Evolutionary conservation across 306 rosid species (phyloP), one percentile per base, ranked within the genome.

Genomic region (Fagus crenata): DNA sequence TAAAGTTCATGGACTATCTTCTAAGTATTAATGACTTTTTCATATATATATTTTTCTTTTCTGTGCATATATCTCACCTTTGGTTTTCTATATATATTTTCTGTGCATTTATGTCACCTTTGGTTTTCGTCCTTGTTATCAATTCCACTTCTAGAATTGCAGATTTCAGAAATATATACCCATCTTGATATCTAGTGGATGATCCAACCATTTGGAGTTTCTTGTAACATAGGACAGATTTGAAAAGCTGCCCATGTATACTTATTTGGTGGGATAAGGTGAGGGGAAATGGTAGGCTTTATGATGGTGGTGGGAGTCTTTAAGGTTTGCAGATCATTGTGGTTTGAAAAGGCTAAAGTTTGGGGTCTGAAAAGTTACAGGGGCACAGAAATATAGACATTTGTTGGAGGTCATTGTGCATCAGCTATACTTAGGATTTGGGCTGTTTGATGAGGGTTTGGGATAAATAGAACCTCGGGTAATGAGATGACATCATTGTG

Each of bases 161-260:
- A 58, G 36, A 32, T 58, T 58, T 58, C 64, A 14, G 56, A 51
- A 51, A 51, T 51, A 58, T 58, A 3, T 35, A 22, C 8, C 42
- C 69, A 63, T 36, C 69, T 35, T n/a, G 69, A 35, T 63, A 63
- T 63, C 69, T 63, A 14, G 18, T n/a, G 22, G 43, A 63, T 35
- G 43, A 5, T 63, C 4, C 43, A 35, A 63, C 15, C 33, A 63
- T 13, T 35, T 60, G 67, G 39, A 60, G 67, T 17, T 60, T 32
- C n/a, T 60, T 5, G 40, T 60, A 4, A 8, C 40, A 60, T 60
- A 35, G n/a, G 22, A 35, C 40, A 63, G 69, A 63, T 63, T 33
- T 63, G 43, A 33, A 63, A 63, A 63, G 11, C 22, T 63, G 43
- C 22, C 41, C 33, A 63, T 33, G 69, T 1, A 35, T 5, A 5